Conservation (phyloP, 2,329 filamentous ascomycete species). For the Zasmidium cellare region DNA sequence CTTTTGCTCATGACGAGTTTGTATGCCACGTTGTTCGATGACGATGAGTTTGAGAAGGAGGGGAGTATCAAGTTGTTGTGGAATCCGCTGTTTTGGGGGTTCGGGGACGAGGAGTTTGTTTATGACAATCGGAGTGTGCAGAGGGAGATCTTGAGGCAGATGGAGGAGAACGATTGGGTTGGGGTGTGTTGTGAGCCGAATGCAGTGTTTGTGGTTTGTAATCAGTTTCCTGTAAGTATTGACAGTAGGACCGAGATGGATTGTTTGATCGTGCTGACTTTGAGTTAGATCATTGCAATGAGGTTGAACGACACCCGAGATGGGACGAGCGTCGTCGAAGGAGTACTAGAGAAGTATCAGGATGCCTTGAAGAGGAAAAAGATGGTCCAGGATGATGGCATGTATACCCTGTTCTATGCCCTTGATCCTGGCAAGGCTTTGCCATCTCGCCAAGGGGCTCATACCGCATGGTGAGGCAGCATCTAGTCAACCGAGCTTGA, state of each 20-base stretch:
- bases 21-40: constrained; percentile 46
- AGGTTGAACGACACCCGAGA: constrained; percentile 39
- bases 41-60: constrained; percentile 40
- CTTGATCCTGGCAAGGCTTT: constrained; percentile 31
- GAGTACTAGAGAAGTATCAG: constrained; percentile 41
- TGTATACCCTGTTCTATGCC: constrained; percentile 29
- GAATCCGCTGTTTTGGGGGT: constrained; percentile 38
- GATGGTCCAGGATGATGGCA: constrained; percentile 27
- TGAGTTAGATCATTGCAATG: constrained; percentile 38
- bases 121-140: constrained; percentile 39
- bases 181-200: constrained; percentile 49
- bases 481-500: too few relatives aligned
- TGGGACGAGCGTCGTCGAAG: constrained; percentile 34
- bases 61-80: constrained; percentile 39
- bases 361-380: constrained; percentile 36
- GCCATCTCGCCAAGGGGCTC: constrained; percentile 19
- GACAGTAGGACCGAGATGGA: not conserved
- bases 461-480: constrained; percentile 28
- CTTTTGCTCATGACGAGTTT: constrained; percentile 42
- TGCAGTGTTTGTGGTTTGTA: constrained; percentile 42
- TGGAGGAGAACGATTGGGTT: constrained; percentile 42
- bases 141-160: constrained; percentile 36
- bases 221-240: constrained; percentile 43
- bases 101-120: constrained; percentile 38
- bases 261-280: constrained; percentile 3